Base-by-base conservation (phyloP, 116 monocot genomes). In the Dioscorea cayenensis region DNA sequence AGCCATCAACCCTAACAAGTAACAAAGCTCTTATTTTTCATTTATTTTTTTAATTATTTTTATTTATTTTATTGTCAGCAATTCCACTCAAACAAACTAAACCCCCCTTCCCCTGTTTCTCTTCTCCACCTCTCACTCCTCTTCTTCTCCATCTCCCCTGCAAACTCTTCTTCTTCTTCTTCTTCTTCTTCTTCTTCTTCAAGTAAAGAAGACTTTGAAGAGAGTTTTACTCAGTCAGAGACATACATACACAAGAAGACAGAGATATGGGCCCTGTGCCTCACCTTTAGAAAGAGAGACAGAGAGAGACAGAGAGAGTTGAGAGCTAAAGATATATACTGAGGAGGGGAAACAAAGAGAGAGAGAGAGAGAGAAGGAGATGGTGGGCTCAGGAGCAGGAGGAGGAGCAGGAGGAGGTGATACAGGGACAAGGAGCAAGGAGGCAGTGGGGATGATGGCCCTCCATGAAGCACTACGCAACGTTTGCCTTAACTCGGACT, bases 371-470 rank as follows among this genome's bases (percentile, higher is more conserved):
- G 66, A 66, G 72, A 72, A 25, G 69, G 61, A 71, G 38, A 89
- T 89, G 84, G 91, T 79, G 84, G 85, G 84, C 72, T 75, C 83
- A 20, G 84, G 78, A 50, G 82, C 71, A 55, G 77, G 71, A 22
- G 73, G 70, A 2, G 62, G 22, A 13, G 69, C 14, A 11, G 69
- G 70, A 28, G 71, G 75, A 5, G 70, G 64, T 18, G 60, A 21
- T 65, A 16, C 69, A 10, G 28, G 66, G 59, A 66, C 81, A n/a
- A 79, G 97, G 66, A 97, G 83, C 84, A 93, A 93, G 66, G 90
- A 86, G 48, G 97, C 93, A 1, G 88, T 83, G 49, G 93, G 97
- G 64, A 97, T 97, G 97, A 88, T 97, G 88, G 97, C 97, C 13
- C 93, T 97, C 50, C 97, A 97, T 68, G 97, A 93, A 67, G 93